Evolutionary conservation across 176 grass and related monocot species (phyloP), one percentile per base, ranked within the genome.

Genomic region (Carex myosuroides): DNA sequence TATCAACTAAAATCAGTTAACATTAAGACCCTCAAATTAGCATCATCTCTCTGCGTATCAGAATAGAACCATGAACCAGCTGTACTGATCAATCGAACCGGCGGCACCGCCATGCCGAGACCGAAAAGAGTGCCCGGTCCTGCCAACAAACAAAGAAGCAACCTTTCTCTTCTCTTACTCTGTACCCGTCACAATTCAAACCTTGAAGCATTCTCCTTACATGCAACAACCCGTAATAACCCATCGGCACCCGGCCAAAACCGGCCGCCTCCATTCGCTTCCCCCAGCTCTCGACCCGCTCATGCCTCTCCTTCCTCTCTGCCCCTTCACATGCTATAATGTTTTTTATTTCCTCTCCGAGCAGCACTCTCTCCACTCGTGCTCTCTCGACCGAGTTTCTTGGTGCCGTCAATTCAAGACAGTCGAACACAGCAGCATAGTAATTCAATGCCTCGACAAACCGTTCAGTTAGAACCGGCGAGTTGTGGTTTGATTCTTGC

Each of bases 401-500:
- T 20, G 89, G 56, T 55, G 89, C 91, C 8, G 72, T 88, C 76
- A 87, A 81, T 85, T 99, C 96, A 2, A 99, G 91, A 83, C 93
- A 94, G 83, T 99, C 96, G 77, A 95, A 99, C 3, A 99, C 74
- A 62, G 96, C 89, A 0, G 96, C 96, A 85, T 99, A 99, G 89
- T 91, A 95, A 80, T 95, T 94, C 63, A 95, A 87, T 39, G 93
- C 89, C 87, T 95, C 93, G 41, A 94, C 89, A 87, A 99, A 95
- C 18, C 96, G 83, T 64, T 93, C 93, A 41, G 88, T 89, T 39
- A 99, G 80, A 3, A 84, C 78, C 26, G 84, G 10, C 1, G 90
- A 85, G 72, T 95, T 99, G 91, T 99, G 96, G 83, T 91, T 90
- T 7, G 96, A 89, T 68, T 99, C 96, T 87, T 99, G 96, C 83